These are phyloP conservation scores for Leucogyrophana mollusca DNA, from an alignment of 768 basidiomycete genomes.

Conservation along the genomic window DNA sequence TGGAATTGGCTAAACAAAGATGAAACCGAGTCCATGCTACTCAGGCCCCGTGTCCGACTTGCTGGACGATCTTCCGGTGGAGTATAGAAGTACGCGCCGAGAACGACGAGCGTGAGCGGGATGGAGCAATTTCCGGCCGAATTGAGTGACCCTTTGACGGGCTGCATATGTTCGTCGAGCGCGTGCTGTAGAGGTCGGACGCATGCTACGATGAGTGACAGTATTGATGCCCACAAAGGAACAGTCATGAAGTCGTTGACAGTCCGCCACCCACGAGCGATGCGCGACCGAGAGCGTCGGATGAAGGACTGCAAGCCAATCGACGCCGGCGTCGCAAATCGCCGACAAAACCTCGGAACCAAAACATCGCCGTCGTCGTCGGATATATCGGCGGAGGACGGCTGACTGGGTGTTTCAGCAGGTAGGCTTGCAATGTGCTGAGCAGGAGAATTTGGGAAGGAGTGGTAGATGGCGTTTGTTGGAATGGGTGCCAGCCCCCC, in stretches of 20 bases:
- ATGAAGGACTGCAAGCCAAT: constrained; percentile 19
- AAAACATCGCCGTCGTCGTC: constrained; percentile 17
- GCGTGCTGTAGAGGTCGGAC: constrained; percentile 71
- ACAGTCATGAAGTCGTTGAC: constrained; percentile 44
- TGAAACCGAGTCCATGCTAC: constrained; percentile 21
- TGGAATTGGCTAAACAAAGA: constrained; percentile 42
- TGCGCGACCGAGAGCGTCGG: not conserved
- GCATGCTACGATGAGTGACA: constrained; percentile 76
- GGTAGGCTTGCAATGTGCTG: not conserved
- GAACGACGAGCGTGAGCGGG: constrained; percentile 86
- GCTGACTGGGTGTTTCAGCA: not conserved
- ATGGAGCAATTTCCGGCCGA: constrained; percentile 77
- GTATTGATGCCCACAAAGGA: constrained; percentile 78
- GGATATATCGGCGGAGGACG: constrained; percentile 9
- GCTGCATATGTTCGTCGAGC: constrained; percentile 61
- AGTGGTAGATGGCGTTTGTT: constrained; percentile 49
- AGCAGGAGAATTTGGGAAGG: constrained; percentile 59
- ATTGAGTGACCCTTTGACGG: constrained; percentile 66
- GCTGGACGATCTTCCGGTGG: constrained; percentile 17
- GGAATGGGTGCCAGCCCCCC: constrained; percentile 25
- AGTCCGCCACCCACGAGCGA: not conserved
- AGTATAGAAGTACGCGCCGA: constrained; percentile 88
- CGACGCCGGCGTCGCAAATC: constrained; percentile 15
- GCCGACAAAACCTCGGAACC: too few relatives aligned
- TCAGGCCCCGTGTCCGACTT: constrained; percentile 7